These are phyloP conservation scores for Saccharomycopsis fibuligera DNA, from an alignment of 805 yeast species.

Conservation along the genomic window DNA sequence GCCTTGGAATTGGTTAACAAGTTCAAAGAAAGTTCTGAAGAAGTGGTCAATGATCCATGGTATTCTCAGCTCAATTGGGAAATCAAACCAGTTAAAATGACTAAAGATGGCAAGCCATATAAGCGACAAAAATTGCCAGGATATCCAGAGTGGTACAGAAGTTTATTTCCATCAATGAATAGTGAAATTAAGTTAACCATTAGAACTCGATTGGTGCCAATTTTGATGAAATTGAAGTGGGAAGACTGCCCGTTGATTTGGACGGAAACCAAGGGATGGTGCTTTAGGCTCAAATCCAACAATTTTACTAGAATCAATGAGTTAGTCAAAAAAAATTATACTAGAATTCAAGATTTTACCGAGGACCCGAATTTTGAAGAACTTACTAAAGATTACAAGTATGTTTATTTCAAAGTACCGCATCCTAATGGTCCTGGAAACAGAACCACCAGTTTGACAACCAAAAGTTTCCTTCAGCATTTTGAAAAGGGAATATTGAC, in stretches of 20 bases:
- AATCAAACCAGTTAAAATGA: conserved; percentile 48
- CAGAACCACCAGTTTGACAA: conserved; percentile 68
- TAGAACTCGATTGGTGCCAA: conserved; percentile 68
- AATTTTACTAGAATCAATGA: conserved; percentile 27
- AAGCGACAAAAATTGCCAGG: conserved; percentile 82
- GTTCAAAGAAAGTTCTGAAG: conserved; percentile 36
- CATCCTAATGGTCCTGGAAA: conserved; percentile 76
- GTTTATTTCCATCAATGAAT: conserved; percentile 35
- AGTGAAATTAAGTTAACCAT: conserved; percentile 53
- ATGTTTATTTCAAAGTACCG: conserved; percentile 62
- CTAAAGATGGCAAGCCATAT: conserved; percentile 61
- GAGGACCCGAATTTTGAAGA: conserved; percentile 18
- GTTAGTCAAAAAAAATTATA: conserved; percentile 28
- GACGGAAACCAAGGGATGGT: conserved; percentile 82
- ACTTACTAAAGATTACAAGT: conserved; percentile 16
- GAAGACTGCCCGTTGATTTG: conserved; percentile 77
- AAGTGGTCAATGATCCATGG: conserved; percentile 76
- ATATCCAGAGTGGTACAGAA: conserved; percentile 89
- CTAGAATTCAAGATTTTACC: conserved; percentile 22
- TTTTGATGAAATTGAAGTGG: conserved; percentile 75
- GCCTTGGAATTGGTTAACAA: conserved; percentile 50
- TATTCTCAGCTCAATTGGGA: conserved; percentile 86
- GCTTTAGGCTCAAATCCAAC: conserved; percentile 55
- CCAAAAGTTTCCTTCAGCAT: conserved; percentile 64
- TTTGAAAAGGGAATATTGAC: conserved; percentile 70